These are phyloP conservation scores for Cornus controversa DNA, from an alignment of 148 eudicot genomes.

Conservation along the genomic window DNA sequence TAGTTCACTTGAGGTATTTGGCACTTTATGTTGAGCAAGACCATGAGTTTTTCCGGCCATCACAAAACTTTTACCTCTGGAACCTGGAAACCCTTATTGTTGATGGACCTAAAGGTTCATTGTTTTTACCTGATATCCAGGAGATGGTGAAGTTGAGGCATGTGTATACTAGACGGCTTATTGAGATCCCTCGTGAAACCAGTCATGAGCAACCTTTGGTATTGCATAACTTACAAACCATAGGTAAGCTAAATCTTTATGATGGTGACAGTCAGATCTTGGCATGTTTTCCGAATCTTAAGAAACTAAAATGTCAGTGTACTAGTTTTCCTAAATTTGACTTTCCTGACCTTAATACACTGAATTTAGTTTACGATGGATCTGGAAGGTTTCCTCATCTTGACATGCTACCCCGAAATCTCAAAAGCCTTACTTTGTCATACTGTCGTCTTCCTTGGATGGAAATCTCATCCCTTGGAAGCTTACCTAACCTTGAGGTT, in stretches of 20 bases:
- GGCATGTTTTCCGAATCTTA: conserved; percentile 11
- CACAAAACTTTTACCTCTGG: too few species aligned
- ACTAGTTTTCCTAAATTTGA: neutral
- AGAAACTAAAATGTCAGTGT: conserved; percentile 8
- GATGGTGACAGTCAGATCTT: neutral
- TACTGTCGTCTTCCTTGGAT: conserved; percentile 12
- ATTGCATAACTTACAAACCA: conserved; percentile 13
- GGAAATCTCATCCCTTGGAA: conserved; percentile 14
- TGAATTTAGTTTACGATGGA: neutral
- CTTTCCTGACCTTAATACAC: conserved; percentile 16
- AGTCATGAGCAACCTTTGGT: neutral
- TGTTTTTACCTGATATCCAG: neutral
- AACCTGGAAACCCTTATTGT: conserved; percentile 21
- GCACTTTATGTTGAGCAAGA: neutral
- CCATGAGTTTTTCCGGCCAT: neutral
- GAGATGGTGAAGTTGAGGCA: conserved; percentile 20
- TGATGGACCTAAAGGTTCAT: neutral
- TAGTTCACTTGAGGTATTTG: conserved; percentile 20
- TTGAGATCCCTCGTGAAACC: too few species aligned
- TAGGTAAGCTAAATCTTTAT: neutral
- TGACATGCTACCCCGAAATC: conserved; percentile 9
- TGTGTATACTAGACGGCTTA: neutral
- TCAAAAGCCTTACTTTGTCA: conserved; percentile 19
- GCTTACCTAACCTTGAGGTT: conserved; percentile 15
- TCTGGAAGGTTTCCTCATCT: too few species aligned